These are phyloP conservation scores for Fallopia convolvulus DNA, from an alignment of 148 eudicot species.

Conservation along the genomic window DNA sequence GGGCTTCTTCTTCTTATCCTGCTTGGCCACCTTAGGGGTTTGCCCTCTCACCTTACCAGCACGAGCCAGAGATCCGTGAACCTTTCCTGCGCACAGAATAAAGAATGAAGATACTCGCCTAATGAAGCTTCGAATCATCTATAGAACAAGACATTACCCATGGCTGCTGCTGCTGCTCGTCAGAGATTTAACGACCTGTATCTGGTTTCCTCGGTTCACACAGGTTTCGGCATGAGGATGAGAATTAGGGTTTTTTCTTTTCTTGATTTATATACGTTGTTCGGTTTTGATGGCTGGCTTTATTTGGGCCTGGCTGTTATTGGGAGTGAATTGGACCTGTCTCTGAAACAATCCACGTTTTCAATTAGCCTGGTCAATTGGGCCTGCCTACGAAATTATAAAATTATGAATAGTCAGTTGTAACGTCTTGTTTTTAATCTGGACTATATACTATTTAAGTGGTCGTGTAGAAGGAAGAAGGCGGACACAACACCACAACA, in stretches of 20 bases:
- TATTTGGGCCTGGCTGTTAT: background rate
- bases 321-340: background rate
- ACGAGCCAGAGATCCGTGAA: slow-evolving; percentile 91
- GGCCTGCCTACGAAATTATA: background rate
- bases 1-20: slow-evolving; percentile 96
- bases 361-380: background rate
- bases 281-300: background rate
- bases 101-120: background rate
- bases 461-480: no score
- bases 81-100: slow-evolving; percentile 30
- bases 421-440: no score
- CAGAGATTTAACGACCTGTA: background rate
- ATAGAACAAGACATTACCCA: background rate
- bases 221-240: background rate
- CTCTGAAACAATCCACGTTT: background rate
- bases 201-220: background rate
- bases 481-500: no score
- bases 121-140: background rate
- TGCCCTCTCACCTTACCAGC: slow-evolving; percentile 98
- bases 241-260: background rate
- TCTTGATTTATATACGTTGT: background rate
- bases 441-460: no score
- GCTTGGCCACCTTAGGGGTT: slow-evolving; percentile 78
- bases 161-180: background rate
- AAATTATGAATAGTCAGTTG: no score